Percentiles rank a stretch among this genome's conserved stretches.
Conservation (phyloP, 768 basidiomycete species). For the Tricholoma flavovirens region DNA sequence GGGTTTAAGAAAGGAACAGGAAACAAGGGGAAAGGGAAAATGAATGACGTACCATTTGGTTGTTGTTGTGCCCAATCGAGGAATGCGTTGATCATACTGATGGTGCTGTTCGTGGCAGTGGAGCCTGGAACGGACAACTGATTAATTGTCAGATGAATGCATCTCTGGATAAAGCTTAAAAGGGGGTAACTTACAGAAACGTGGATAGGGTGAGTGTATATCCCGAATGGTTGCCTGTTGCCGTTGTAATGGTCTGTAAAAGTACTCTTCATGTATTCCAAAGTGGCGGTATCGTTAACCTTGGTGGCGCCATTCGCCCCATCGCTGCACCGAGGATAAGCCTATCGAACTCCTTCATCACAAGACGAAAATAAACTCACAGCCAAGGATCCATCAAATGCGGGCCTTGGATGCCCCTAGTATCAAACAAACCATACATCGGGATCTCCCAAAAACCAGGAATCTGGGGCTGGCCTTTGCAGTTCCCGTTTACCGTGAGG, state of each 20-base stretch:
- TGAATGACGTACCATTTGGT: constrained; percentile 40
- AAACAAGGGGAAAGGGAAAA: not conserved
- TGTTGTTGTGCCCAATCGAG: constrained; percentile 78
- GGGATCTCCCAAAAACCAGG: constrained; percentile 84
- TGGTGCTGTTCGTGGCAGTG: constrained; percentile 42
- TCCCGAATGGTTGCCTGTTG: constrained; percentile 73
- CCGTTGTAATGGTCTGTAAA: constrained; percentile 71
- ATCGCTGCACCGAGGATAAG: constrained; percentile 31
- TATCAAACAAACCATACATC: constrained; percentile 75
- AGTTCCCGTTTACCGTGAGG: constrained; percentile 44
- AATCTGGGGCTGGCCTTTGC: constrained; percentile 64
- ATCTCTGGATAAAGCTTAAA: not conserved
- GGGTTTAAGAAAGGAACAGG: not conserved
- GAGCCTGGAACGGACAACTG: constrained; percentile 59
- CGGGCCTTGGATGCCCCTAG: constrained; percentile 43
- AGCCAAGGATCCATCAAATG: constrained; percentile 87
- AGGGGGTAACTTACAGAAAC: constrained; percentile 39
- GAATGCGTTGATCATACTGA: constrained; percentile 74
- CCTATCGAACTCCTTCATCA: not conserved
- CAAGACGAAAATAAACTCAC: constrained; percentile 30
- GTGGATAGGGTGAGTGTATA: constrained; percentile 82
- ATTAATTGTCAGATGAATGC: not conserved
- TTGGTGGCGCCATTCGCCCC: constrained; percentile 42
- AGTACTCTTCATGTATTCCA: constrained; percentile 67
- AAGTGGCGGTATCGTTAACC: constrained; percentile 56